These are phyloP conservation scores for Abelmoschus esculentus DNA, from an alignment of 345 rosid species.

Conservation along the genomic window DNA sequence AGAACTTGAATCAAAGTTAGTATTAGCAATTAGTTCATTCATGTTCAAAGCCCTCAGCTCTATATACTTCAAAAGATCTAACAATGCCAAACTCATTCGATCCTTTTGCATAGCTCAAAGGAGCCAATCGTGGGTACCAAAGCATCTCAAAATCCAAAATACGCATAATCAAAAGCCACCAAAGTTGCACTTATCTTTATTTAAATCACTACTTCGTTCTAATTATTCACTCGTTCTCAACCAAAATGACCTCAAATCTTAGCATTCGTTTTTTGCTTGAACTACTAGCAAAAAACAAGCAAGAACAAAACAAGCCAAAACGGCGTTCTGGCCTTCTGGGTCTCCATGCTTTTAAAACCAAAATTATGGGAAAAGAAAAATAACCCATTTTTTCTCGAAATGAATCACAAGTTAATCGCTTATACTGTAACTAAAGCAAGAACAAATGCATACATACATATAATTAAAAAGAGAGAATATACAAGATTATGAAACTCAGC, in stretches of 20 bases:
- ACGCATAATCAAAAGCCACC: not conserved
- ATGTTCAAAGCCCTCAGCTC: not conserved
- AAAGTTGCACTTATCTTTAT: not conserved
- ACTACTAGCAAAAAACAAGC: not conserved
- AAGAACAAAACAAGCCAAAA: not conserved
- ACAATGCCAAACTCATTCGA: not conserved
- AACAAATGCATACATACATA: not conserved
- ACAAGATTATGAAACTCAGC: slow-evolving; percentile 71
- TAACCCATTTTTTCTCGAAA: not conserved
- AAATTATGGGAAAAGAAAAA: not conserved
- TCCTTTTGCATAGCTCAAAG: not conserved
- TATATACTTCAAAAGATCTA: not conserved
- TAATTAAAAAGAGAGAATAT: not conserved
- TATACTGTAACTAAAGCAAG: not conserved
- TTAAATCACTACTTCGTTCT: not conserved
- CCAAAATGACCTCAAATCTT: not conserved
- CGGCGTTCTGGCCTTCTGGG: not conserved
- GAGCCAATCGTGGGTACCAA: not conserved
- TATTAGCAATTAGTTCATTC: not conserved
- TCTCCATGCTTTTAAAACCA: not conserved
- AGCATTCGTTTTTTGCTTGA: not conserved
- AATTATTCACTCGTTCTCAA: not conserved
- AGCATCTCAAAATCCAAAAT: not conserved
- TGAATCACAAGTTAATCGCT: not conserved
- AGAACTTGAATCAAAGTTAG: not conserved